Conservation (phyloP, 2,329 filamentous ascomycete species). For the Pseudovirgaria hyperparasitica region DNA sequence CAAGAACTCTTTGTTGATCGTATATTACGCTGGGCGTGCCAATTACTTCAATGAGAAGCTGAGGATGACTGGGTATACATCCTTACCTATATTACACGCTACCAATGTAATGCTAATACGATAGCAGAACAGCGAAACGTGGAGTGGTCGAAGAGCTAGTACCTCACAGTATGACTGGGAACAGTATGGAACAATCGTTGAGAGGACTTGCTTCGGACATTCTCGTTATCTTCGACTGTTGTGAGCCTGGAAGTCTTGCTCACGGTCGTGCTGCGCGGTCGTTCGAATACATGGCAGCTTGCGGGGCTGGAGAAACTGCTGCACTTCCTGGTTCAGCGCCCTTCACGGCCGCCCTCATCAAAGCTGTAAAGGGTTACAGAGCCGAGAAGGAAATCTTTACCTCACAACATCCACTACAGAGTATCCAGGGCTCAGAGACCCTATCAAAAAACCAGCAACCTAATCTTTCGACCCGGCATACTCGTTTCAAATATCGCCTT, state of each 20-base stretch:
- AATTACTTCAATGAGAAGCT: constrained; percentile 2
- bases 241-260: constrained; percentile 8
- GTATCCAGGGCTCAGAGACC: constrained; percentile 1
- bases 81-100: too few species aligned
- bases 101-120: too few species aligned
- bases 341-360: constrained; percentile 4
- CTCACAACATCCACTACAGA: constrained; percentile 1
- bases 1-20: constrained; percentile 1
- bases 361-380: constrained; percentile 1
- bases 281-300: constrained; percentile 5
- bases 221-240: constrained; percentile 12
- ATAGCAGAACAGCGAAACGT: too few species aligned
- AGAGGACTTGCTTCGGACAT: constrained; percentile 6
- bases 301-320: constrained; percentile 2
- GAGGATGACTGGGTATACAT: too few species aligned
- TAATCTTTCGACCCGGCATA: constrained; percentile 1
- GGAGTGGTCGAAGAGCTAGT: too few species aligned
- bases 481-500: constrained; percentile 1
- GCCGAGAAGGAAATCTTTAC: constrained; percentile 2
- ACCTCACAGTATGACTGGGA: too few species aligned
- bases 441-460: constrained; percentile 1
- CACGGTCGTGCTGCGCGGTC: constrained; percentile 1
- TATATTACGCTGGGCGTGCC: constrained; percentile 4
- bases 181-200: constrained; percentile 2
- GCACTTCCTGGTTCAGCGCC: constrained; percentile 1